A percentile compares a stretch with the other conserved stretches of the same genome.
phyloP scores from a whole-genome alignment of 2,329 filamentous ascomycete genomes.

The Cytospora paraplurivora region DNA sequence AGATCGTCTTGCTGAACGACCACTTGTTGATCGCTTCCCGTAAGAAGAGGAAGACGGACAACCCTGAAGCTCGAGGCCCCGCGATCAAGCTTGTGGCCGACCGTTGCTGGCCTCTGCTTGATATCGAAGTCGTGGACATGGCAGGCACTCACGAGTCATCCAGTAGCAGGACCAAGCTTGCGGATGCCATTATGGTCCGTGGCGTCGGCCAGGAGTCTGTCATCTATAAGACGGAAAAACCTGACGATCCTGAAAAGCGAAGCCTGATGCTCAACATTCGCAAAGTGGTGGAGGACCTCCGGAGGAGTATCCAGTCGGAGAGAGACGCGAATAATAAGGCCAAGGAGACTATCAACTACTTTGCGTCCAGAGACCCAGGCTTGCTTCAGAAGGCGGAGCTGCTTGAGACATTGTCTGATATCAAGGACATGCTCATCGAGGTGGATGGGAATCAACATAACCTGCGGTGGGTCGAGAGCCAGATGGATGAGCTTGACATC shows the following conservation, averaged over 20 bases:
- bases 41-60: slow-evolving; percentile 88
- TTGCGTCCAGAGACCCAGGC: slow-evolving; percentile 75
- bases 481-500: slow-evolving; percentile 95
- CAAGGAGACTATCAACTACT: slow-evolving; percentile 83
- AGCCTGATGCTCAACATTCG: slow-evolving; percentile 84
- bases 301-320: slow-evolving; percentile 82
- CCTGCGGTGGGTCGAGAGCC: slow-evolving; percentile 89
- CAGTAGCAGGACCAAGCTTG: slow-evolving; percentile 62
- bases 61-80: slow-evolving; percentile 53
- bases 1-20: slow-evolving; percentile 91
- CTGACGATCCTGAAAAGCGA: slow-evolving; percentile 76
- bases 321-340: slow-evolving; percentile 84
- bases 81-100: slow-evolving; percentile 85
- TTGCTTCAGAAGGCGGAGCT: slow-evolving; percentile 78
- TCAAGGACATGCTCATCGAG: slow-evolving; percentile 89
- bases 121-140: slow-evolving; percentile 91
- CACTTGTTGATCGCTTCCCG: slow-evolving; percentile 87
- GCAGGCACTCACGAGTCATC: slow-evolving; percentile 65
- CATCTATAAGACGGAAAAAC: slow-evolving; percentile 88
- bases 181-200: slow-evolving; percentile 87
- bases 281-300: slow-evolving; percentile 88
- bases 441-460: slow-evolving; percentile 97
- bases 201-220: slow-evolving; percentile 86
- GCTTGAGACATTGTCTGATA: slow-evolving; percentile 74
- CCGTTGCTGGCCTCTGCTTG: slow-evolving; percentile 88